These are phyloP conservation scores for Pseudocercospora eumusae DNA, from an alignment of 2,329 filamentous ascomycete genomes.

Conservation along the genomic window DNA sequence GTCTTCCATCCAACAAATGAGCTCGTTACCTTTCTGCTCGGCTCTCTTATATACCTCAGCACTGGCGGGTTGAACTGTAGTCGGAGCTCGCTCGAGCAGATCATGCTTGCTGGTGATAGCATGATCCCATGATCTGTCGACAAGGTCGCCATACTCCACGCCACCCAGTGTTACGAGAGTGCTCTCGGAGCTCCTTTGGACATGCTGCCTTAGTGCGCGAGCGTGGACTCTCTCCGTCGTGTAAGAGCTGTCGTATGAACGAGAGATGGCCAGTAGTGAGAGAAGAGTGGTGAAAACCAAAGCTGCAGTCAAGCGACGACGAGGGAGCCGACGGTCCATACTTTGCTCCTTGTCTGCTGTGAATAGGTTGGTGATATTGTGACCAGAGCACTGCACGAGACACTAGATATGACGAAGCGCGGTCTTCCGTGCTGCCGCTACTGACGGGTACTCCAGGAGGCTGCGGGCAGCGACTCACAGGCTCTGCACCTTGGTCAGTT, in stretches of 20 bases:
- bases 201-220: not conserved
- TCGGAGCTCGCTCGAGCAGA: not conserved
- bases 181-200: too few relatives aligned
- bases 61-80: not conserved
- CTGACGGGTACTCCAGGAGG: too few relatives aligned
- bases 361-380: not conserved
- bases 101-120: not conserved
- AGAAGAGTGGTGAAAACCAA: not conserved
- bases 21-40: constrained; percentile 12
- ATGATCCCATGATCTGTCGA: not conserved
- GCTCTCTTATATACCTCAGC: constrained; percentile 1
- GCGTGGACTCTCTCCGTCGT: not conserved
- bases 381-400: not conserved
- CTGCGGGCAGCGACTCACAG: too few relatives aligned
- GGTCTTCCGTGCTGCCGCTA: not conserved
- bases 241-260: not conserved
- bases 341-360: not conserved
- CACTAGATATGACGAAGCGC: not conserved
- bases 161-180: too few relatives aligned
- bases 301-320: not conserved
- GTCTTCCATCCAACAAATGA: constrained; percentile 18
- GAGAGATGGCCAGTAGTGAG: not conserved
- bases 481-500: too few relatives aligned
- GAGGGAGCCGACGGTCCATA: not conserved
- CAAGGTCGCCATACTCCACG: not conserved